Base-by-base conservation (phyloP, 768 basidiomycete genomes). In the Melanogaster broomeanus region DNA sequence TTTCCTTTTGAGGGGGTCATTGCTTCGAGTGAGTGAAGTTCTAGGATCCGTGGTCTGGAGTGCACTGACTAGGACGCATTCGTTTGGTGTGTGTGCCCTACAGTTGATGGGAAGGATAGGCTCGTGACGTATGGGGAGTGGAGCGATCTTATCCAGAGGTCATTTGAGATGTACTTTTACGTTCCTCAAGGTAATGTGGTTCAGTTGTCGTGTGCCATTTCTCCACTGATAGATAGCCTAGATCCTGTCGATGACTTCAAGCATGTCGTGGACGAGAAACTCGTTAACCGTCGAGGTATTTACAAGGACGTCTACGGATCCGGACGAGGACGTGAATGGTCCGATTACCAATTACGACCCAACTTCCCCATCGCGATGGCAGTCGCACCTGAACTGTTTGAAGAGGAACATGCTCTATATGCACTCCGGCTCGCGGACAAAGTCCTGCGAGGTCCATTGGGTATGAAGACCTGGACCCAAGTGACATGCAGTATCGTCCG, bases 221-320 rank as follows among this genome's bases (percentile, higher is more conserved):
- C 51, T 15, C 34, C 18, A 21, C 48, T 58, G 21, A 60, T 24
- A 31, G 27, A 38, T 45, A 34, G 2, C 38, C 27, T 64, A 89
- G 93, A 95, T 65, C 78, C 85, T 1, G 63, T 73, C 11, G 80
- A 89, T 22, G 96, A 99, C 63, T 55, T 61, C 4, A 73, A 83
- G 15, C 93, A 93, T 73, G 77, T 78, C 48, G 69, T 97, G 60
- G 76, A 91, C 61, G 60, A 89, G 3, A 77, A 60, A 21, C 69
- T 98, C 31, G 77, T 97, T 53, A 89, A 93, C 65, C 86, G 93
- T 13, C 81, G 97, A 51, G 97, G 96, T 5, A 96, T 98, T 64
- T 99, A 98, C 79, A 99, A 99, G 77, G 97, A 99, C 66, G 93
- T 98, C 7, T 88, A 88, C 59, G 93, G 95, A 35, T 94, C 97